Evolutionary conservation across 192 early-diverging fungal species (phyloP).

Genomic region (Lobosporangium transversale): DNA sequence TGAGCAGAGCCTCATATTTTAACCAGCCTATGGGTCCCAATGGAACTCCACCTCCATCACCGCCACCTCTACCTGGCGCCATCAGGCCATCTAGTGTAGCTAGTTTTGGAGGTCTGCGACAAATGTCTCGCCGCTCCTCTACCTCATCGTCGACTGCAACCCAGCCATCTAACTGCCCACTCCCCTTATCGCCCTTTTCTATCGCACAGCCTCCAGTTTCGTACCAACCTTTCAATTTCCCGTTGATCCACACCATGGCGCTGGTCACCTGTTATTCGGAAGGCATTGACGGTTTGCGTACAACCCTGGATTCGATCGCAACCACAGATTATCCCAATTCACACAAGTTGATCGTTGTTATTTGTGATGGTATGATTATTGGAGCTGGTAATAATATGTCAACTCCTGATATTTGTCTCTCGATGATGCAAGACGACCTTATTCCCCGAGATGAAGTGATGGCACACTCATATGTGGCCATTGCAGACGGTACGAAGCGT

Average conservation of each 20-base stretch:
- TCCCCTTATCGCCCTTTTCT: constrained; percentile 25
- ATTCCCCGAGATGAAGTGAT: constrained; percentile 62
- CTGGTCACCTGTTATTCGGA: constrained; percentile 95
- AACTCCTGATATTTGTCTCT: constrained; percentile 82
- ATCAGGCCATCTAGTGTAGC: constrained; percentile 40
- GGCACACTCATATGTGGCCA: constrained; percentile 71
- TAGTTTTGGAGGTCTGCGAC: constrained; percentile 42
- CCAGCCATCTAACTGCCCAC: constrained; percentile 34
- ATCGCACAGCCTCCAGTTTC: constrained; percentile 55
- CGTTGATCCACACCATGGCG: constrained; percentile 69
- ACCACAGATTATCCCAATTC: constrained; percentile 84
- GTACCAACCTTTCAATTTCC: constrained; percentile 67
- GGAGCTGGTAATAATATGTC: constrained; percentile 77
- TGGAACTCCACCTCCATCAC: constrained; percentile 42
- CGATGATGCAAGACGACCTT: constrained; percentile 74
- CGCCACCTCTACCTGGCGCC: constrained; percentile 23
- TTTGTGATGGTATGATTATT: constrained; percentile 92
- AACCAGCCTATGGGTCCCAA: constrained; percentile 17
- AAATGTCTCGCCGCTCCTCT: constrained; percentile 56
- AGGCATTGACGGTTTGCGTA: constrained; percentile 78
- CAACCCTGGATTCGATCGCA: constrained; percentile 88
- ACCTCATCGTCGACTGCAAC: constrained; percentile 51
- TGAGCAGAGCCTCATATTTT: constrained; percentile 41
- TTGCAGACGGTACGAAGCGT: constrained; percentile 73
- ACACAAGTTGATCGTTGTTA: constrained; percentile 86